Percentiles rank a stretch among this genome's conserved stretches.
Evolutionary conservation across 2,329 filamentous ascomycete genomes (phyloP).

Genomic region (Colletotrichum neosansevieriae): DNA sequence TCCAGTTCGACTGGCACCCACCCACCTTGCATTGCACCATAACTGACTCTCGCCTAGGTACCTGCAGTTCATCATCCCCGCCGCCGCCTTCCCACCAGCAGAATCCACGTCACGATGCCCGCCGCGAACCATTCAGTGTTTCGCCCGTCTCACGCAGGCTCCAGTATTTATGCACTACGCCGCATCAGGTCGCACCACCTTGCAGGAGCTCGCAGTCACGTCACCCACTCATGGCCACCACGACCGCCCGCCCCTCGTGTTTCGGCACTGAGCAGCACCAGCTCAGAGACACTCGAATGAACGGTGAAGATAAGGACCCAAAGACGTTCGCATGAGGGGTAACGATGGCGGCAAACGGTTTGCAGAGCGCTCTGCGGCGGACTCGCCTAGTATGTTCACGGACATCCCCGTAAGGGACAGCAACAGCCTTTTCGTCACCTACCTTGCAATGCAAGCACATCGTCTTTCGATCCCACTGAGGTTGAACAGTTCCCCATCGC

Average conservation of each 20-base stretch:
- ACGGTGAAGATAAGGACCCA: neutral
- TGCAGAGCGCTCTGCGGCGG: neutral
- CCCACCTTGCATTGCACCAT: neutral
- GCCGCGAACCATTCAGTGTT: constrained; percentile 6
- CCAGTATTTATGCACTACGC: neutral
- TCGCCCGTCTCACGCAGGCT: neutral
- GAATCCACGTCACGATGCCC: constrained; percentile 8
- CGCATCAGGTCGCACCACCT: neutral
- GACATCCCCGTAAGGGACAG: neutral
- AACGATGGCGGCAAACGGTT: neutral
- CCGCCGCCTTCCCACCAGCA: neutral
- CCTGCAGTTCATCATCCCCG: neutral
- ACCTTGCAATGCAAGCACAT: neutral
- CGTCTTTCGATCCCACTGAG: neutral
- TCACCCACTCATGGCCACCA: neutral
- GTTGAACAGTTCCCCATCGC: neutral
- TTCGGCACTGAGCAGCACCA: neutral
- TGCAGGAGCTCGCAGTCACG: neutral
- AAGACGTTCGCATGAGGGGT: neutral
- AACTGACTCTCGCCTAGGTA: neutral
- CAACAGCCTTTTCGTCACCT: neutral
- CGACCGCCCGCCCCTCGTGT: neutral
- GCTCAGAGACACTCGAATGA: constrained; percentile 6
- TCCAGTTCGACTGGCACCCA: neutral
- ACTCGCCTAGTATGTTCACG: neutral